phyloP scores from a whole-genome alignment of 306 rosid species.

The Carpinus viminea region DNA sequence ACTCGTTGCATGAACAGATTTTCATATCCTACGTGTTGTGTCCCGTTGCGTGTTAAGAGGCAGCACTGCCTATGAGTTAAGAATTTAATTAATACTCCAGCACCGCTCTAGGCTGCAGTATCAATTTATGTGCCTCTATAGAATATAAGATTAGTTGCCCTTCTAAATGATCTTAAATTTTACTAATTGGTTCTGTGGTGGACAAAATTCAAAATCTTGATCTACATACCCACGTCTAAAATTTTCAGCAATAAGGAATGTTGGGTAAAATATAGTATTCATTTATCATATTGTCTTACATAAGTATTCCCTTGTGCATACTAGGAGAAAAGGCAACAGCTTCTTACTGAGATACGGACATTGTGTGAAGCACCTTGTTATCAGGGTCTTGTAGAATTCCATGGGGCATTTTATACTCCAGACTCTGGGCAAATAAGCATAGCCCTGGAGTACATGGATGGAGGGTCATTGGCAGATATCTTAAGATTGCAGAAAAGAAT shows the following conservation, averaged over 20 bases:
- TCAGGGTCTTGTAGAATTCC: slow-evolving; percentile 93
- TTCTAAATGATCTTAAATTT: slow-evolving; percentile 10
- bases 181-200: neutral
- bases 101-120: neutral
- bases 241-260: neutral
- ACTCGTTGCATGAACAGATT: neutral
- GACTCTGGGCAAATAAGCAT: slow-evolving; percentile 98
- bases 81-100: neutral
- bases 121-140: neutral
- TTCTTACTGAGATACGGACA: slow-evolving; percentile 94
- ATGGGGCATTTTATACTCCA: slow-evolving; percentile 97
- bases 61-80: neutral
- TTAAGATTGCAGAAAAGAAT: slow-evolving; percentile 55
- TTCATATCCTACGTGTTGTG: neutral
- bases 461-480: slow-evolving; percentile 94
- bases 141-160: slow-evolving; percentile 13
- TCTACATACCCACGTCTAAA: neutral
- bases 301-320: slow-evolving; percentile 23
- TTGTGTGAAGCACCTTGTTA: slow-evolving; percentile 91
- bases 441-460: slow-evolving; percentile 98
- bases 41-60: no score
- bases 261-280: neutral
- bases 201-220: neutral
- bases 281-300: neutral
- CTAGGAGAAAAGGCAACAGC: slow-evolving; percentile 97